phyloP scores from a whole-genome alignment of 225 moss, liverwort and hornwort genomes.

The Ulota crispa region DNA sequence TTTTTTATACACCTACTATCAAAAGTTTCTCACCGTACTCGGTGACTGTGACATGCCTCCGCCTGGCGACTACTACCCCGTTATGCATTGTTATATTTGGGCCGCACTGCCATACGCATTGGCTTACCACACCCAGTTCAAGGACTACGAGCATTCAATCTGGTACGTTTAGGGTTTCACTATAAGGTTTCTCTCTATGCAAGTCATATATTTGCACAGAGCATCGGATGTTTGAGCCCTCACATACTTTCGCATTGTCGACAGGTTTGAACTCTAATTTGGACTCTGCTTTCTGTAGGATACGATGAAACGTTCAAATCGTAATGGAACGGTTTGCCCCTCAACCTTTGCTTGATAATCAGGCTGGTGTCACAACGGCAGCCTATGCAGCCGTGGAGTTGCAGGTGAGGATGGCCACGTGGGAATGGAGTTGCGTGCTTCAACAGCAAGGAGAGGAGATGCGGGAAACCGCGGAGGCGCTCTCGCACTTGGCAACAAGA shows the following conservation, averaged over 20 bases:
- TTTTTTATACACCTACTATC: no score
- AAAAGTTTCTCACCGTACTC: no score
- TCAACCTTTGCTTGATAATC: neutral
- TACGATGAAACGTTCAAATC: neutral
- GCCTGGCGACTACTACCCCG: neutral
- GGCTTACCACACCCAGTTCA: neutral
- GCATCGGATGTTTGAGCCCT: no score
- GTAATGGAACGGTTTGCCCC: neutral
- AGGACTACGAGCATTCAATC: neutral
- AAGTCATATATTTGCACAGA: no score
- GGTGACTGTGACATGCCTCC: neutral
- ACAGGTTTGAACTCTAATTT: neutral
- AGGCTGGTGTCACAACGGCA: neutral
- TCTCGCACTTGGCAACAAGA: neutral
- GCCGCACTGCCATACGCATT: neutral
- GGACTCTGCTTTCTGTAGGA: neutral
- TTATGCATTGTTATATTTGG: neutral
- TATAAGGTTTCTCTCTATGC: no score
- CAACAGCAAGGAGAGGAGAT: neutral
- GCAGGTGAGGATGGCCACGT: slow-evolving; percentile 1
- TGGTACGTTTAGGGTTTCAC: neutral
- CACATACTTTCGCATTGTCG: no score
- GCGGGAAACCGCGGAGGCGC: neutral
- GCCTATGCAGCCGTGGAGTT: neutral
- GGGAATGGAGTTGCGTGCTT: neutral